Base-by-base conservation (phyloP, 2,329 filamentous ascomycete species). In the Xylariomycetidae sp. region DNA sequence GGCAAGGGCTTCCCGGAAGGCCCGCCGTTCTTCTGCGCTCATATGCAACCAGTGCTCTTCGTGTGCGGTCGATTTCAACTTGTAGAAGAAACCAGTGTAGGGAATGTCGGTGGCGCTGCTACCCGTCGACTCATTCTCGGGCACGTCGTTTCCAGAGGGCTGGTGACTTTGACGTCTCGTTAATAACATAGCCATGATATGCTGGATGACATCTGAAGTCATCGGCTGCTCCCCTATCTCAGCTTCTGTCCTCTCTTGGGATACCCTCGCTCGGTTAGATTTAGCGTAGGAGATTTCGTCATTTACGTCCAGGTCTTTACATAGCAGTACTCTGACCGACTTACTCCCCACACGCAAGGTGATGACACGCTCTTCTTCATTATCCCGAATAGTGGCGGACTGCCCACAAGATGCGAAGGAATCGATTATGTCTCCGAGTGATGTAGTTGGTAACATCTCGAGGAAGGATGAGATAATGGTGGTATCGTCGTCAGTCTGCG, bases 321-420 rank as follows among this genome's bases (percentile, higher is more conserved):
- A 25, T 16, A 39, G 39, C 25, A 42, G 30, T 10, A 42, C 14
- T 5, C 39, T 25, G 10, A 34, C 32, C 5, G 36, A n/a, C 14
- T 25, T 28, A 12, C 17, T 16, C 4, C 33, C 13, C 5, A 42
- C 7, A 13, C 11, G 13, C 20, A 36, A 36, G 13, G 12, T 25
- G n/a, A 36, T 10, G 8, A 36, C 15, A 5, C 23, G 17, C 4
- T 4, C 13, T 10, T 6, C 28, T 12, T 30, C 17, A 20, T 30
- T 19, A 4, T 30, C 17, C 14, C 9, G 4, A 18, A 30, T 13
- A 13, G n/a, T n/a, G n/a, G n/a, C n/a, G n/a, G n/a, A n/a, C n/a
- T n/a, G n/a, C n/a, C n/a, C n/a, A n/a, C n/a, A n/a, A n/a, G n/a
- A n/a, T n/a, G n/a, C n/a, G n/a, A n/a, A n/a, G n/a, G n/a, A n/a